A percentile compares a stretch with the other conserved stretches of the same genome.
These are phyloP conservation scores for Geranium incanum DNA, from an alignment of 441 rosid species.

Conservation along the genomic window DNA sequence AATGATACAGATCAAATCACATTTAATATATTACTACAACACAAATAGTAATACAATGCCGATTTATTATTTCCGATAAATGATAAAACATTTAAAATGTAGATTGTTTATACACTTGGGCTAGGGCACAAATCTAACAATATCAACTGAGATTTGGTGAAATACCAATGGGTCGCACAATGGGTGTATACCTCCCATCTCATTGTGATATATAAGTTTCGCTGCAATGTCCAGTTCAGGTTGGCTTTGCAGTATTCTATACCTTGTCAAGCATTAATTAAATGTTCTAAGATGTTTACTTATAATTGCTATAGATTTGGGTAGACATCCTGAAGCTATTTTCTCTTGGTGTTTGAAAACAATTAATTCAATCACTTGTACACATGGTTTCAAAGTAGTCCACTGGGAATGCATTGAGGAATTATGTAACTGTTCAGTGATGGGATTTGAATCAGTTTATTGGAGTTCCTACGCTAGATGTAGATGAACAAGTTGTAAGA, in stretches of 20 bases:
- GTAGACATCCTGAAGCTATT: slow-evolving; percentile 2
- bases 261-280: neutral
- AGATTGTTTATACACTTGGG: too few relatives aligned
- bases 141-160: slow-evolving; percentile 4
- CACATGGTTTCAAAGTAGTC: neutral
- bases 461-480: neutral
- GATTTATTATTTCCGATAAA: too few relatives aligned
- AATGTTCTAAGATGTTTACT: neutral
- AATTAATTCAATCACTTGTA: neutral
- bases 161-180: neutral
- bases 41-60: too few relatives aligned
- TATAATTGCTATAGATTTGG: neutral
- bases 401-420: neutral
- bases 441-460: neutral
- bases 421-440: neutral
- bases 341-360: neutral
- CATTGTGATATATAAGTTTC: neutral
- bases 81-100: too few relatives aligned
- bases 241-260: neutral
- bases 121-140: too few relatives aligned
- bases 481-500: neutral
- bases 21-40: too few relatives aligned
- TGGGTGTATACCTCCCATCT: neutral
- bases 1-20: too few relatives aligned
- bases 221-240: slow-evolving; percentile 1